A percentile compares a stretch with the other conserved stretches of the same genome.
Conservation (phyloP, 306 rosid species). For the Gastrolobium villosum region DNA sequence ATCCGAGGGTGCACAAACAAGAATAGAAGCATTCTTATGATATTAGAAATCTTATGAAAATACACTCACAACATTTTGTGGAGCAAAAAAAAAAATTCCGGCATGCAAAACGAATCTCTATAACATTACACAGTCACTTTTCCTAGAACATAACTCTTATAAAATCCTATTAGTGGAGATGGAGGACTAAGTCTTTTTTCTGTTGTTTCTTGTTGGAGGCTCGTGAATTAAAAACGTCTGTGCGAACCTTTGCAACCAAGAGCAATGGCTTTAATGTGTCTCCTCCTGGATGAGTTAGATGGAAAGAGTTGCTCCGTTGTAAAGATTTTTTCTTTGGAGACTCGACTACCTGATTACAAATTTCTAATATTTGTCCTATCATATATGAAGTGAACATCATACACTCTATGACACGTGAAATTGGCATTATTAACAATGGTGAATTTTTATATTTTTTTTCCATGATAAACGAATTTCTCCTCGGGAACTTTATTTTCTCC, state of each 20-base stretch:
- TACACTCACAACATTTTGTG: no score
- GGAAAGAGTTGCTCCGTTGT: background rate
- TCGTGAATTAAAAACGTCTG: background rate
- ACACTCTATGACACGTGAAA: background rate
- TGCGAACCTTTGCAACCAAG: slow-evolving; percentile 8
- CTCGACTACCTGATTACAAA: slow-evolving; percentile 6
- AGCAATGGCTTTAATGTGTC: background rate
- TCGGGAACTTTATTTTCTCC: background rate
- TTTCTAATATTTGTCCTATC: background rate
- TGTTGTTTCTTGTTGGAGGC: background rate
- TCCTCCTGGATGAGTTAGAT: background rate
- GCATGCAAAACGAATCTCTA: no score
- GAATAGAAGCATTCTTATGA: slow-evolving; percentile 33
- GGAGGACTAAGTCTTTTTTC: background rate
- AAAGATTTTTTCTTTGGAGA: background rate
- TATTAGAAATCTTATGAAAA: no score
- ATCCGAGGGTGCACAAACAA: slow-evolving; percentile 19
- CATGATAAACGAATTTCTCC: background rate
- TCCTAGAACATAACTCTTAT: no score
- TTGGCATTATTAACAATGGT: no score
- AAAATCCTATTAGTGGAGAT: no score
- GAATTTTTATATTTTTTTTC: background rate
- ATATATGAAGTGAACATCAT: slow-evolving; percentile 10
- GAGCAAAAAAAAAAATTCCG: no score
- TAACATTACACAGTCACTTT: no score